Percentiles rank a stretch among this genome's conserved stretches.
phyloP scores from a whole-genome alignment of 2,329 filamentous ascomycete species.

The Botrytis deweyae region DNA sequence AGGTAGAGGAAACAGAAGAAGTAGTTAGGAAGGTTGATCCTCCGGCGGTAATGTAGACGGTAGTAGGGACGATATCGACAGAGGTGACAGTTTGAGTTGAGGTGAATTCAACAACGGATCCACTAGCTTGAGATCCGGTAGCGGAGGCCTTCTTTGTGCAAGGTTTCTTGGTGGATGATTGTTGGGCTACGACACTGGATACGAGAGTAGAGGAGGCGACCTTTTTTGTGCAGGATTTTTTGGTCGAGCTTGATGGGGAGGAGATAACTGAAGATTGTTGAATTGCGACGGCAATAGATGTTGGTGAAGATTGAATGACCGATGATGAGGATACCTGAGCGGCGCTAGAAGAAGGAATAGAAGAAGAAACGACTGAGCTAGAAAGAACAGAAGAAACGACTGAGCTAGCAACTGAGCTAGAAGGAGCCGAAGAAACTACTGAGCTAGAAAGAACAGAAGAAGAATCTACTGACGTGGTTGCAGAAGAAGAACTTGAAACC shows the following conservation, averaged over 20 bases:
- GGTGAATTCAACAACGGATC: not conserved
- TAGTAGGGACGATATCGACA: not conserved
- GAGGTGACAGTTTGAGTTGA: not conserved
- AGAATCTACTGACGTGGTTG: constrained; percentile 16
- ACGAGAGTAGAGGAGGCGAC: not conserved
- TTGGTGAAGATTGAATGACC: not conserved
- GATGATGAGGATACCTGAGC: not conserved
- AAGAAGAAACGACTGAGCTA: not conserved
- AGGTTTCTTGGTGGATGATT: not conserved
- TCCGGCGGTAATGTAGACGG: not conserved
- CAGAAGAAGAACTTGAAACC: constrained; percentile 16
- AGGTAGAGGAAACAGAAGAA: not conserved
- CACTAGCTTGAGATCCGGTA: not conserved
- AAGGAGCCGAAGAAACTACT: not conserved
- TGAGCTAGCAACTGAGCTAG: not conserved
- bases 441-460: constrained; percentile 15
- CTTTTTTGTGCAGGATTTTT: constrained; percentile 16
- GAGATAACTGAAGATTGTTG: too few species aligned
- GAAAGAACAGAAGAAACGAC: not conserved
- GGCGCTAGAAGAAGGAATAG: not conserved
- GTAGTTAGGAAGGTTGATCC: not conserved
- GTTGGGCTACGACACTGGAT: not conserved
- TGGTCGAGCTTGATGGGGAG: not conserved
- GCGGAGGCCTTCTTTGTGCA: constrained; percentile 5
- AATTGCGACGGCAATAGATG: not conserved